Conservation (phyloP, 768 basidiomycete species). For the Melanogaster broomeanus region DNA sequence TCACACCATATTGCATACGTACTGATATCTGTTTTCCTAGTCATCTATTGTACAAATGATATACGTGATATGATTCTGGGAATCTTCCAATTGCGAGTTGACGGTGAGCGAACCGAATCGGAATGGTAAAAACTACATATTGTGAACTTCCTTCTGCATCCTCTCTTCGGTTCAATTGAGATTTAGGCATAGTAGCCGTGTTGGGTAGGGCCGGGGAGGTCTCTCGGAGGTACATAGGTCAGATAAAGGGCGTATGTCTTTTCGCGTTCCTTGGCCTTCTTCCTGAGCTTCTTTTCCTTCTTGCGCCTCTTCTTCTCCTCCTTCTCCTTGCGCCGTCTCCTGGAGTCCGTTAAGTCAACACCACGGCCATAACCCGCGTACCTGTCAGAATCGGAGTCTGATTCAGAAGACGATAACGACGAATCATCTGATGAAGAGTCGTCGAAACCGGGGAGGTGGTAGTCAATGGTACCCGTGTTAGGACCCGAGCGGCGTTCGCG, state of each 20-base stretch:
- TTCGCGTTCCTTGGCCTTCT: constrained; percentile 58
- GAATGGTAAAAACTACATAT: not conserved
- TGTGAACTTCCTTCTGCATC: not conserved
- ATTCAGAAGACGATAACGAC: constrained; percentile 40
- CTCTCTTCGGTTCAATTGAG: not conserved
- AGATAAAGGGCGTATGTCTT: constrained; percentile 67
- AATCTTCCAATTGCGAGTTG: not conserved
- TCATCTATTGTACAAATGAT: constrained; percentile 9
- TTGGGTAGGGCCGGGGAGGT: constrained; percentile 23
- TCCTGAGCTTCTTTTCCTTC: constrained; percentile 64
- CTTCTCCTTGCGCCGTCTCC: constrained; percentile 54
- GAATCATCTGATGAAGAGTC: constrained; percentile 41
- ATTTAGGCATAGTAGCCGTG: constrained; percentile 30
- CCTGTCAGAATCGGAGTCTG: constrained; percentile 44
- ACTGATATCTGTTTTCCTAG: constrained; percentile 9
- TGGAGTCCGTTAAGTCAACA: constrained; percentile 48
- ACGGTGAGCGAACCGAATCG: not conserved
- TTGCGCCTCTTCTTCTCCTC: constrained; percentile 62
- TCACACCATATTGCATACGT: constrained; percentile 1
- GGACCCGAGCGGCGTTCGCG: constrained; percentile 75
- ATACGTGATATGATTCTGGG: constrained; percentile 8
- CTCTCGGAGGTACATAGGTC: constrained; percentile 45
- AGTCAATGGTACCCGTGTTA: constrained; percentile 54
- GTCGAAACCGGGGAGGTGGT: constrained; percentile 49
- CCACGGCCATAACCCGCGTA: constrained; percentile 49